Evolutionary conservation across 495 filamentous ascomycete genomes (phyloP).

Genomic region (Tuber microsphaerosporum): DNA sequence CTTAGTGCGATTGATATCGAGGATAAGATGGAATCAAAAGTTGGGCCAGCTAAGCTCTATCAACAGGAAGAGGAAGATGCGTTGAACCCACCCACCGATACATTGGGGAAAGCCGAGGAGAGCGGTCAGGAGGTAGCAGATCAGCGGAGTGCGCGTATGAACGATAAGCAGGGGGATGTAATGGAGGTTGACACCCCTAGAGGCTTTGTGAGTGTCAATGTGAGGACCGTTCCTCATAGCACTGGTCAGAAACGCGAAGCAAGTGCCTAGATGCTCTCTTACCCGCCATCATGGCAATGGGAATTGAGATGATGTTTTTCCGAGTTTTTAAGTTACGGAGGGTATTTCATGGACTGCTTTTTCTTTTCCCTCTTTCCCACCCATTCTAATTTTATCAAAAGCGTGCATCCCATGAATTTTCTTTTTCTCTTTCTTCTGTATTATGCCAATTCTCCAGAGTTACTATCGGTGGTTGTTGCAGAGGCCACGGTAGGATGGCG

Average conservation of each 20-base stretch:
- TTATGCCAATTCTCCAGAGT: neutral
- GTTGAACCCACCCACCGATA: neutral
- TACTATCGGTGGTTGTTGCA: neutral
- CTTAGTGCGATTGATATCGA: neutral
- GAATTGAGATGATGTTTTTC: neutral
- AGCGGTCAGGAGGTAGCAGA: neutral
- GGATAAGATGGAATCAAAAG: neutral
- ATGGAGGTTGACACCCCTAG: neutral
- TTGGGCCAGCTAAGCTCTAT: neutral
- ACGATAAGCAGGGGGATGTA: neutral
- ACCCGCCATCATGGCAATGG: neutral
- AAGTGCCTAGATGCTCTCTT: neutral
- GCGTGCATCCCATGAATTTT: neutral
- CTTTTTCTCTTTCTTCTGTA: neutral
- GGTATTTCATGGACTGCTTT: neutral
- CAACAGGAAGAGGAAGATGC: neutral
- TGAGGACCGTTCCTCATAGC: neutral
- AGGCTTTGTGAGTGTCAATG: constrained; percentile 4
- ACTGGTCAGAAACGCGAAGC: neutral
- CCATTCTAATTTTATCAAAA: neutral
- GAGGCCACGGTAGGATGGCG: neutral
- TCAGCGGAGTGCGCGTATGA: neutral
- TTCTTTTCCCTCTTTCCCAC: neutral
- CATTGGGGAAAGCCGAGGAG: neutral
- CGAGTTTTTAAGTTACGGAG: neutral